These are phyloP conservation scores for Sonneratia alba DNA, from an alignment of 345 rosid species.

Conservation along the genomic window DNA sequence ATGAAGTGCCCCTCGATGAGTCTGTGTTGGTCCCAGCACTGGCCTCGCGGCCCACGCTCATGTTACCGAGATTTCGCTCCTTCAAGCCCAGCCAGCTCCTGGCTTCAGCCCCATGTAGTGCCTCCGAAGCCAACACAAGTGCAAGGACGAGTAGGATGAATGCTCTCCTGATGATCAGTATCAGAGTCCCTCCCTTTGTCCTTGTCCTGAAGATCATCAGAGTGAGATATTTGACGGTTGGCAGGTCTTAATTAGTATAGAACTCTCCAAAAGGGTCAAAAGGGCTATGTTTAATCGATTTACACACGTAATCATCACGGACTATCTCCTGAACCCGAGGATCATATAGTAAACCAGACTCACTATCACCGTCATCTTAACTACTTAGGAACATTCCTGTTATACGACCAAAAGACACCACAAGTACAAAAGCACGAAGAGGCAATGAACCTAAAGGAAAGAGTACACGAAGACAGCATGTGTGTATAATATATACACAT, in stretches of 20 bases:
- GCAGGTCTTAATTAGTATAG: background rate
- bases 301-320: too few species aligned
- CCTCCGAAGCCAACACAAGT: background rate
- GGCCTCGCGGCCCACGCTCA: background rate
- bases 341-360: too few species aligned
- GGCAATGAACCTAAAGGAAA: background rate
- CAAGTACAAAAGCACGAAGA: too few species aligned
- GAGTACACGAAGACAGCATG: background rate
- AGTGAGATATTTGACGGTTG: background rate
- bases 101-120: background rate
- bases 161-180: background rate
- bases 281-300: too few species aligned
- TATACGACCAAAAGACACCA: too few species aligned
- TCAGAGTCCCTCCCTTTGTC: background rate
- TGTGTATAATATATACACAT: too few species aligned
- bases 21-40: background rate
- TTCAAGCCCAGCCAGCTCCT: background rate
- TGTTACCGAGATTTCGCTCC: background rate
- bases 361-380: too few species aligned
- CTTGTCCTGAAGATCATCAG: background rate
- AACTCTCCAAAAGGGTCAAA: too few species aligned
- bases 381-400: too few species aligned
- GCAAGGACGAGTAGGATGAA: background rate
- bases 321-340: too few species aligned
- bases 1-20: background rate